Conservation (phyloP, 805 yeast genomes). For the Zygosaccharomyces kombuchaensis region DNA sequence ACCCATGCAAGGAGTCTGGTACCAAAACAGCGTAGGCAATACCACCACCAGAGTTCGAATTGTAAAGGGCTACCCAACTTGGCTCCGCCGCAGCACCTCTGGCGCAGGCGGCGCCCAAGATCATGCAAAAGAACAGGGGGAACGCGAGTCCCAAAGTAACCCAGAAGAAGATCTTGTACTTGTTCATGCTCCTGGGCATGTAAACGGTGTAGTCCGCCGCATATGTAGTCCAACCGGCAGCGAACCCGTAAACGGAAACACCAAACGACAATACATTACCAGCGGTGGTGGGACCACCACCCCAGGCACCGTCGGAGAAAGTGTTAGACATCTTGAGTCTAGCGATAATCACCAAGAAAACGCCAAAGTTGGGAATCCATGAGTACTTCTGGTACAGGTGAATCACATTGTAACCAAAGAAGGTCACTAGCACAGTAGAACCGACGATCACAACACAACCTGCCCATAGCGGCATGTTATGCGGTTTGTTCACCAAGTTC, state of each 20-base stretch:
- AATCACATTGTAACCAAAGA: conserved; percentile 80
- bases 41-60: conserved; percentile 66
- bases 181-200: conserved; percentile 63
- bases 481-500: conserved; percentile 61
- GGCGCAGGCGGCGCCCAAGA: conserved; percentile 82
- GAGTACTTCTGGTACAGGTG: conserved; percentile 80
- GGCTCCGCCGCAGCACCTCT: conserved; percentile 53
- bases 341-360: conserved; percentile 73
- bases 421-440: conserved; percentile 65
- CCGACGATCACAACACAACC: conserved; percentile 72
- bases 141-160: conserved; percentile 58
- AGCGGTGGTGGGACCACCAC: conserved; percentile 62
- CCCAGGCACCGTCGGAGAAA: conserved; percentile 51
- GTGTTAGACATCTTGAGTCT: conserved; percentile 64
- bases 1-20: conserved; percentile 74
- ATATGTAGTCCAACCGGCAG: conserved; percentile 91
- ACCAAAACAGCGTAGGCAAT: conserved; percentile 74
- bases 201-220: conserved; percentile 91
- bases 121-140: conserved; percentile 70
- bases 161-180: conserved; percentile 56
- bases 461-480: conserved; percentile 79
- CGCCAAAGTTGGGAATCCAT: conserved; percentile 78
- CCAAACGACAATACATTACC: conserved; percentile 78
- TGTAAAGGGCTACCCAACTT: conserved; percentile 48
- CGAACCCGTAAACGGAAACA: conserved; percentile 78